Base-by-base conservation (phyloP, 169 alveolate genomes). In the Babesia caballi region DNA sequence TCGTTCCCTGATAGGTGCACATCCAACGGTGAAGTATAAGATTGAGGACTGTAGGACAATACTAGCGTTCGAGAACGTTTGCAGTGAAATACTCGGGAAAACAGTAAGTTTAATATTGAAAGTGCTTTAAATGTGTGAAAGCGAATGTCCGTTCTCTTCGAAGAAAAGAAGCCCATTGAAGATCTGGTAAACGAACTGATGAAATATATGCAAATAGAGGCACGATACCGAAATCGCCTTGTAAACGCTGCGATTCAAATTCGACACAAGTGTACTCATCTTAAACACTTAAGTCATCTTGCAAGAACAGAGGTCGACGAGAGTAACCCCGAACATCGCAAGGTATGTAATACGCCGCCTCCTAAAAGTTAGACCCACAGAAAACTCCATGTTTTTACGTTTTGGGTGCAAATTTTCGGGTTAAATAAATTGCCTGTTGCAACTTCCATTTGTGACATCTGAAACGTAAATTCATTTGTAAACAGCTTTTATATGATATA, bases 401-500 rank as follows among this genome's bases (percentile, higher is more conserved):
- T n/a, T n/a, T n/a, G n/a, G n/a, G n/a, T n/a, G n/a, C n/a, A n/a
- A n/a, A n/a, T n/a, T n/a, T n/a, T n/a, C n/a, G n/a, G n/a, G n/a
- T n/a, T n/a, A n/a, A n/a, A n/a, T n/a, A n/a, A n/a, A n/a, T n/a
- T n/a, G n/a, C n/a, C 9, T 4, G 44, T 38, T 8, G 7, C 44
- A 38, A 1, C 14, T 17, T 38, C n/a, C 15, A 38, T 38, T 4
- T 12, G 7, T 5, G 15, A 11, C 14, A 38, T 38, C 44, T 38
- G 7, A 11, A 5, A 11, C 17, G 1, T 38, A 1, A 38, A 38
- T 17, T 38, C 7, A 38, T 38, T 3, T 8, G 4, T 27, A 2
- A 14, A 0, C 63, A 78, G 87, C 53, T 67, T 9, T 51, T 78
- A 8, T 44, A 67, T n/a, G 69, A 56, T 4, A 12, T 54, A 5